phyloP scores from a whole-genome alignment of 225 moss, liverwort and hornwort genomes.

The Polytrichum formosum region DNA sequence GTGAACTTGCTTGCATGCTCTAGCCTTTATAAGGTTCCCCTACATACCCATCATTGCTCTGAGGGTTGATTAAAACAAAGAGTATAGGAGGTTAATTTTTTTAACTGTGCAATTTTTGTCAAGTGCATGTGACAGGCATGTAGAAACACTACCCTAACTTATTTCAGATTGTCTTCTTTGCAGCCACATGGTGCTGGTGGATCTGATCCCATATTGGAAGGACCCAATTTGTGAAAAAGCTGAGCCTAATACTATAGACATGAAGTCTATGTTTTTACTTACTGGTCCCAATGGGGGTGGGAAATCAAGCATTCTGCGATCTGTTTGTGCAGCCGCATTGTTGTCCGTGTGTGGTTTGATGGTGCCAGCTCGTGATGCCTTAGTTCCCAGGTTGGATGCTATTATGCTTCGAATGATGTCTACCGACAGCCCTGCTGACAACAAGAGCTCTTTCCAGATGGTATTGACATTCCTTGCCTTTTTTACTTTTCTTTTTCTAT shows the following conservation, averaged over 20 bases:
- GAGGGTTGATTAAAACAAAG: too few relatives aligned
- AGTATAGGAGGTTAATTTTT: too few relatives aligned
- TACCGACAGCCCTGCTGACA: conserved; percentile 90
- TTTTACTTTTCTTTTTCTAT: background rate
- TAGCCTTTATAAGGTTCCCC: too few relatives aligned
- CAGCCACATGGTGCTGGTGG: conserved; percentile 51
- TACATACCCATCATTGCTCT: too few relatives aligned
- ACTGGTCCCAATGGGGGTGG: conserved; percentile 99
- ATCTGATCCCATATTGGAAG: conserved; percentile 96
- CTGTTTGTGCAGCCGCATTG: conserved; percentile 81
- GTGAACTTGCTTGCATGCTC: too few relatives aligned
- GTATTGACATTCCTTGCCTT: conserved; percentile 13
- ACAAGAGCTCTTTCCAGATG: conserved; percentile 98
- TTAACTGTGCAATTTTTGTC: too few relatives aligned
- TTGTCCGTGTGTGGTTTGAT: conserved; percentile 82
- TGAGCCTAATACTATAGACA: conserved; percentile 66
- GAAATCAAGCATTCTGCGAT: conserved; percentile 89
- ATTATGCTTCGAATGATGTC: conserved; percentile 99
- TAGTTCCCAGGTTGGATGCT: conserved; percentile 80
- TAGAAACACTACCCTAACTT: background rate
- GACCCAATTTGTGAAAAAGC: conserved; percentile 69
- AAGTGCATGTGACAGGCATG: too few relatives aligned
- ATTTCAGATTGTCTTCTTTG: background rate
- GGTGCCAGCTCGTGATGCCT: conserved; percentile 78
- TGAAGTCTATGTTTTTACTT: conserved; percentile 80